Evolutionary conservation across 1,284 basidiomycete genomes (phyloP).

Genomic region (Microbotryum intermedium): DNA sequence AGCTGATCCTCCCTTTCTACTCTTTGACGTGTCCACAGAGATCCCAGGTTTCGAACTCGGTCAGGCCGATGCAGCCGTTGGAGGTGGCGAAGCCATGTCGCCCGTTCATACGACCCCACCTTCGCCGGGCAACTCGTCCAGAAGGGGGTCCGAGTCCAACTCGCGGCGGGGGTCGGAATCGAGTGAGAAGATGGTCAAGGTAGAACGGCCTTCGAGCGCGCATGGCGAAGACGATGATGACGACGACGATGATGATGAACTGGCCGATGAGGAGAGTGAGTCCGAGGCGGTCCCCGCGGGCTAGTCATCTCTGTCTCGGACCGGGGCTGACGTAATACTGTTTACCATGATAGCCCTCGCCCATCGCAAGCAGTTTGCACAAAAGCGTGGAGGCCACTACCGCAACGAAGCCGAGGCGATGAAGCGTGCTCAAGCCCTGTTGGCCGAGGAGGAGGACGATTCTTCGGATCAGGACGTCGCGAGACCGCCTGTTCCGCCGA

Average conservation of each 20-base stretch:
- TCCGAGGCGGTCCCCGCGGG: neutral
- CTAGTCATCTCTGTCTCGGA: neutral
- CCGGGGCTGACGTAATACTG: neutral
- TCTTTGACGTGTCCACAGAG: slow-evolving; percentile 6
- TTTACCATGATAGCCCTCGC: slow-evolving; percentile 12
- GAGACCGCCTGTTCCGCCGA: neutral
- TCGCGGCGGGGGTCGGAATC: slow-evolving; percentile 25
- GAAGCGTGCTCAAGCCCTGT: slow-evolving; percentile 22
- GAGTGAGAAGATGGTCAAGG: slow-evolving; percentile 33
- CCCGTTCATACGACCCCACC: neutral
- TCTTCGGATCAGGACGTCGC: neutral
- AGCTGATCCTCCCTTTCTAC: too few relatives aligned
- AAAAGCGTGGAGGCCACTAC: slow-evolving; percentile 26
- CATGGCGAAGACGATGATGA: slow-evolving; percentile 9
- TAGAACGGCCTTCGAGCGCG: slow-evolving; percentile 20
- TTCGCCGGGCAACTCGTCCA: neutral
- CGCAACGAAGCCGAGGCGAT: slow-evolving; percentile 24
- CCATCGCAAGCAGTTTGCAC: slow-evolving; percentile 24
- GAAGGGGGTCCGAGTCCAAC: neutral
- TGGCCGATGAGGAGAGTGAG: slow-evolving; percentile 31
- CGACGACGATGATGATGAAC: slow-evolving; percentile 17
- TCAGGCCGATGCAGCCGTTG: slow-evolving; percentile 6
- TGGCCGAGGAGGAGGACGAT: slow-evolving; percentile 14
- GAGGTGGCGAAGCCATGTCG: neutral
- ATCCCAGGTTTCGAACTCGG: slow-evolving; percentile 36